Base-by-base conservation (phyloP, 2,329 filamentous ascomycete genomes). In the Ceratocystis cubensis region DNA sequence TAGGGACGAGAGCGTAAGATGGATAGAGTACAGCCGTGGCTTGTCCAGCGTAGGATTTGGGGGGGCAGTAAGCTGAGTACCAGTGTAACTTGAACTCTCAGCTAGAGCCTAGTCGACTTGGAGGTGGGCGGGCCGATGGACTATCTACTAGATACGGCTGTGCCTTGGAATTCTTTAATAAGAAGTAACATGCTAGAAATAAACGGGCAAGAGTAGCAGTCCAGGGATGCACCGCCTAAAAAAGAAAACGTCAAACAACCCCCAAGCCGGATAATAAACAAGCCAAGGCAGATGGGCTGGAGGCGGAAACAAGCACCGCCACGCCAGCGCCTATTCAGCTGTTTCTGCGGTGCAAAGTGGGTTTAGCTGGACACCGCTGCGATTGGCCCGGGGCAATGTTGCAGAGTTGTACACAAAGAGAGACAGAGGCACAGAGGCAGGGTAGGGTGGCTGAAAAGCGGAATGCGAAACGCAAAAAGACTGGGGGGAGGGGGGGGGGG, bases 301-400 rank as follows among this genome's bases (percentile, higher is more conserved):
- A 56, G 25, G 25, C 17, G 8, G 15, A 56, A 56, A 57, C 53
- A 30, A 28, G 30, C 10, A 17, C 53, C 8, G 17, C 46, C 46
- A 30, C 25, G 53, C 22, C 53, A 33, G 37, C 53, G 20, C 17
- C 17, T 57, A 28, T 30, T 57, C 53, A 57, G 53, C 53, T 17
- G 30, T 15, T 57, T 57, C 37, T 41, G 53, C 30, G 53, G 53
- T 57, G 53, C 53, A 57, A 57, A 57, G 53, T 30, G 53, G 53
- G 10, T 28, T 22, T 30, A 17, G 25, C 28, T 28, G 53, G 22
- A 57, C 25, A 10, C 6, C 6, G 53, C 28, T 57, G 22, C 17
- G 22, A 57, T 57, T 57, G 53, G 53, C 22, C 53, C n/a, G 46
- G 22, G 53, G 6, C 17, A 28, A 13, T 17, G n/a, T 15, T 6